A percentile compares a stretch with the other conserved stretches of the same genome.
Conservation (phyloP, 495 filamentous ascomycete species). For the Aspergillus conjunctus region DNA sequence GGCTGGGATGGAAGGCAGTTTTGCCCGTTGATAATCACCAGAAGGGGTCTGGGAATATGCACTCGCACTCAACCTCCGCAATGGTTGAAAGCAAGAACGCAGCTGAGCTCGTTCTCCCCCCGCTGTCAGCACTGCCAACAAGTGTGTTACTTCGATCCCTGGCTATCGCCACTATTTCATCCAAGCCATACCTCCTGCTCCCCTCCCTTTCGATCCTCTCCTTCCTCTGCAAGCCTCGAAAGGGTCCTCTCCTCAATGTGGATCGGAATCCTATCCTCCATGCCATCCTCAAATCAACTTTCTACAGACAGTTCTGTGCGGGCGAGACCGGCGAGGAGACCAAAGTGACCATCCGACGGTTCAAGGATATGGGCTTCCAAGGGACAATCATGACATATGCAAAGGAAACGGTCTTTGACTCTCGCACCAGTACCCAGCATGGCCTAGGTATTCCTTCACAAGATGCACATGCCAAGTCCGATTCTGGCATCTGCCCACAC, state of each 20-base stretch:
- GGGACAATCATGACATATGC: slow-evolving; percentile 53
- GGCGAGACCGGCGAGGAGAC: slow-evolving; percentile 43
- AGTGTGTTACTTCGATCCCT: slow-evolving; percentile 72
- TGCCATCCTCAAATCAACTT: slow-evolving; percentile 44
- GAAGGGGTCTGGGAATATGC: neutral
- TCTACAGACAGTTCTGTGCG: slow-evolving; percentile 53
- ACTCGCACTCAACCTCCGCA: neutral
- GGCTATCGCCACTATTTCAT: slow-evolving; percentile 73
- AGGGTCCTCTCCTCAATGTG: slow-evolving; percentile 37
- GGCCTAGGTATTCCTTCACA: slow-evolving; percentile 30
- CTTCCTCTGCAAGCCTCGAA: slow-evolving; percentile 46
- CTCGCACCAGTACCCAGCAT: slow-evolving; percentile 32
- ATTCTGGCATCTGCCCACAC: slow-evolving; percentile 44
- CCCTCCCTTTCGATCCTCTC: slow-evolving; percentile 66
- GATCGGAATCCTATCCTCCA: slow-evolving; percentile 47
- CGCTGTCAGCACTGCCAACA: slow-evolving; percentile 69
- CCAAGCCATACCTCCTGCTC: slow-evolving; percentile 65
- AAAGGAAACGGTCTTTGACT: slow-evolving; percentile 47
- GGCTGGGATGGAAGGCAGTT: neutral
- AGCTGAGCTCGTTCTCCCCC: slow-evolving; percentile 30
- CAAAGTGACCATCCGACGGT: slow-evolving; percentile 32
- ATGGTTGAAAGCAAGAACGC: neutral
- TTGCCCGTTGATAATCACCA: neutral
- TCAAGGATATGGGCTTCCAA: slow-evolving; percentile 46
- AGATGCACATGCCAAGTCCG: slow-evolving; percentile 16